Conservation (phyloP, 805 yeast species). For the Metschnikowia koreensis region DNA sequence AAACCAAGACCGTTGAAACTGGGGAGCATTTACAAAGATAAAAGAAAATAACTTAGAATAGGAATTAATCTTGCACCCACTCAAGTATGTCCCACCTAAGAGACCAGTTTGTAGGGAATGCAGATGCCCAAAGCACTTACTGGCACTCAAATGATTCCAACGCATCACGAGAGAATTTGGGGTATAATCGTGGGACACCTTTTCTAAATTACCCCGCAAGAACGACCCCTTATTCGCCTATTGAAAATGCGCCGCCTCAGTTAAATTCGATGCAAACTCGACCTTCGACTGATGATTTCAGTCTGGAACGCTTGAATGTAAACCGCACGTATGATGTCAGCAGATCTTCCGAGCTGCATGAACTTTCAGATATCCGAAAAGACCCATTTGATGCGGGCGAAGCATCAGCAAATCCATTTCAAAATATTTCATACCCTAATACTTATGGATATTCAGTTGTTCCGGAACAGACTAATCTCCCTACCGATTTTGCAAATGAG, state of each 20-base stretch:
- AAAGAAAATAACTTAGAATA: too few species aligned
- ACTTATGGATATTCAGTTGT: conserved; percentile 9
- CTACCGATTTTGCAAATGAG: background rate
- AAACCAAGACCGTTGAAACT: too few species aligned
- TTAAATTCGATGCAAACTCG: background rate
- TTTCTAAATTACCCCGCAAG: background rate
- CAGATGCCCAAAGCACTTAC: conserved; percentile 4
- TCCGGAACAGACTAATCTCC: background rate
- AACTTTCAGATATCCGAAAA: conserved; percentile 9
- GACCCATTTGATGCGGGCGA: conserved; percentile 8
- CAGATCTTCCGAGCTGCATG: conserved; percentile 12
- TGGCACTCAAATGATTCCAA: background rate
- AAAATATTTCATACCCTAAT: background rate
- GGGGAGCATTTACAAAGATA: too few species aligned
- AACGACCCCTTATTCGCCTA: conserved; percentile 9
- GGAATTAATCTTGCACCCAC: background rate
- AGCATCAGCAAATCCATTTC: conserved; percentile 2
- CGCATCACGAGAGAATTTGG: conserved; percentile 1
- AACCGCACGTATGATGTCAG: background rate
- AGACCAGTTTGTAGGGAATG: conserved; percentile 15
- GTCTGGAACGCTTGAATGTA: background rate
- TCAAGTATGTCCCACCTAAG: conserved; percentile 5
- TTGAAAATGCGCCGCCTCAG: background rate
- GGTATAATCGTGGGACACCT: background rate
- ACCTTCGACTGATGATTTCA: background rate